A percentile compares a stretch with the other conserved stretches of the same genome.
Conservation (phyloP, 345 rosid species). For the Gynandropsis gynandra region DNA sequence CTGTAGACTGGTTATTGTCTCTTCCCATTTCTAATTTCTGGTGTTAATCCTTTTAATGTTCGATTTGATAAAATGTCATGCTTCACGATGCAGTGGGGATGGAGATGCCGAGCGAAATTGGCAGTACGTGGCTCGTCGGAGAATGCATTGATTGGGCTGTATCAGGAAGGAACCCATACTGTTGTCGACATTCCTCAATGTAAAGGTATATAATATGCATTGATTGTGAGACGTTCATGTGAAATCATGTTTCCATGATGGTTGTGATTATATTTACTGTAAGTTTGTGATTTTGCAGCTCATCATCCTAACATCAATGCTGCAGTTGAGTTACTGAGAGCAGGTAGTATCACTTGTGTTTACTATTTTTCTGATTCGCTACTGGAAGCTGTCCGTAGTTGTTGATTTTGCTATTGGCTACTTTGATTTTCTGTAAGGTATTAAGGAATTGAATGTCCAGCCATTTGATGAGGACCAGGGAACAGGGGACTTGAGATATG, state of each 20-base stretch:
- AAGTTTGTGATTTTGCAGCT: slow-evolving; percentile 40
- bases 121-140: slow-evolving; percentile 74
- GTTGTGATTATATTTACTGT: slow-evolving; percentile 11
- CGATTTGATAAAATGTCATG: neutral
- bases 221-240: neutral
- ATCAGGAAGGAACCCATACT: slow-evolving; percentile 79
- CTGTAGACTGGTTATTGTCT: slow-evolving; percentile 50
- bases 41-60: slow-evolving; percentile 6
- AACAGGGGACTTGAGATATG: slow-evolving; percentile 79
- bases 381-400: neutral
- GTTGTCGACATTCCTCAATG: slow-evolving; percentile 80
- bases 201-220: slow-evolving; percentile 40
- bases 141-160: slow-evolving; percentile 73
- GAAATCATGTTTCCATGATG: neutral
- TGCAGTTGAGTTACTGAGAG: slow-evolving; percentile 67
- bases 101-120: slow-evolving; percentile 89
- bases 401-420: slow-evolving; percentile 8
- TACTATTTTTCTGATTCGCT: neutral
- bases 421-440: slow-evolving; percentile 34
- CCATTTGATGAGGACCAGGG: slow-evolving; percentile 83
- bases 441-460: slow-evolving; percentile 49
- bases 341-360: slow-evolving; percentile 34
- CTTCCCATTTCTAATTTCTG: neutral
- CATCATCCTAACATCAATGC: slow-evolving; percentile 90
- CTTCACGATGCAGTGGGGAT: slow-evolving; percentile 56